Evolutionary conservation across 1,284 basidiomycete genomes (phyloP).

Genomic region (Calocybe gambosa): DNA sequence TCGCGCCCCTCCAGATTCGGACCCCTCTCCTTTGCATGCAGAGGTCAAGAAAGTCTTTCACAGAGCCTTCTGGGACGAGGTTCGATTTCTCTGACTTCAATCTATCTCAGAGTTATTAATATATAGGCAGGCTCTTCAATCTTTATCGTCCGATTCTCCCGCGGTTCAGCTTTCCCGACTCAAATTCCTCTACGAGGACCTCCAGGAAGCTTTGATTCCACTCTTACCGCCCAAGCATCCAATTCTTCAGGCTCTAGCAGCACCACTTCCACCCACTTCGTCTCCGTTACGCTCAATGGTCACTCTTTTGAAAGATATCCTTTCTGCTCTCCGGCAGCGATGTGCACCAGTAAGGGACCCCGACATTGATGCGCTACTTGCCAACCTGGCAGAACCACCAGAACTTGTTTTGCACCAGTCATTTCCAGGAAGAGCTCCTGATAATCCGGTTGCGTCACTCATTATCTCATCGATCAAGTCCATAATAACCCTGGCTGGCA

Average conservation of each 20-base stretch:
- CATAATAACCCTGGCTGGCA: constrained; percentile 44
- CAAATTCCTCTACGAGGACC: constrained; percentile 46
- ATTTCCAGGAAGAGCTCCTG: constrained; percentile 3
- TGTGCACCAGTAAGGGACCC: constrained; percentile 63
- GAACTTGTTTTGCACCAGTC: not conserved
- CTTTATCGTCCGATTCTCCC: constrained; percentile 30
- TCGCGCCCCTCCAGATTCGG: constrained; percentile 22
- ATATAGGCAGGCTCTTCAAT: constrained; percentile 25
- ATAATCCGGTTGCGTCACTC: constrained; percentile 18
- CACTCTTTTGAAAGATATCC: constrained; percentile 43
- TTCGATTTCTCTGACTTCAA: constrained; percentile 20
- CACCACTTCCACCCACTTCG: constrained; percentile 57
- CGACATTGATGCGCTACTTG: constrained; percentile 40
- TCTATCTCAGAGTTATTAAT: not conserved
- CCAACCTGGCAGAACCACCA: constrained; percentile 31
- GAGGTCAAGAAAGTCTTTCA: constrained; percentile 52
- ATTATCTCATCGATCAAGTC: constrained; percentile 40
- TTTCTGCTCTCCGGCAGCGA: constrained; percentile 44
- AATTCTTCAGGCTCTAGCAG: constrained; percentile 42
- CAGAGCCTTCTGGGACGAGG: constrained; percentile 69
- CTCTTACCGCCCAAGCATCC: constrained; percentile 49
- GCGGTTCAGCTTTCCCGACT: constrained; percentile 38
- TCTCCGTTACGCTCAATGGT: constrained; percentile 55
- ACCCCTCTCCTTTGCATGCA: constrained; percentile 29
- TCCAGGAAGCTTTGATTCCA: constrained; percentile 41